Base-by-base conservation (phyloP, 2,329 filamentous ascomycete genomes). In the Fusarium armeniacum region DNA sequence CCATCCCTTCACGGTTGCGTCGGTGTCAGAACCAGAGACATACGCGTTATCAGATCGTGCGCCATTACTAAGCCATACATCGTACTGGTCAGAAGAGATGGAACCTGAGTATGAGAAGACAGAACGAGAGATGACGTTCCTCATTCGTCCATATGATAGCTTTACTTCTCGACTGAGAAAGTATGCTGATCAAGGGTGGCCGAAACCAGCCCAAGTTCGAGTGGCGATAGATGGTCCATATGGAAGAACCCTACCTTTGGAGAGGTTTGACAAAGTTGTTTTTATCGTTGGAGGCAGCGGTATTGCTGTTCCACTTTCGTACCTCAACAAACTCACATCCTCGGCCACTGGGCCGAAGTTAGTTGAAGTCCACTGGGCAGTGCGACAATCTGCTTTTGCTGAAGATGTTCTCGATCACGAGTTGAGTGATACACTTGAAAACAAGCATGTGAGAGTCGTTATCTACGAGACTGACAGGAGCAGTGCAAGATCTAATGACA, bases 1-100 rank as follows among this genome's bases (percentile, higher is more conserved):
- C 58, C 84, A 86, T 45, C 84, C 84, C 0, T 86, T 86, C 60
- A 85, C 84, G 0, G 78, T 85, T 24, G 81, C 81, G 2, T 76
- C 75, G 5, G 65, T 78, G 11, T 44, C 64, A 12, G 62, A 71
- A 44, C 33, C 64, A 12, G 49, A 36, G 0, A 28, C 65, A 24
- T 38, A 35, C 8, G 30, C 32, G 2, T 0, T 33, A 9, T 33
- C 26, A 7, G 61, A 64, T 11, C 10, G 32, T 0, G 10, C 45
- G 0, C 59, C 59, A 0, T 15, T 64, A 3, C 35, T 64, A 18
- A 11, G 9, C 1, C 6, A 20, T 24, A 9, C 4, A 16, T 5
- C 32, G 6, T 0, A 5, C 12, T 8, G 11, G 2, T 20, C 13
- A 2, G 22, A n/a, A 1, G 43, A 30, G 26, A 15, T 3, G 5